A percentile compares a stretch with the other conserved stretches of the same genome.
These are phyloP conservation scores for Boletus eberwhitei DNA, from an alignment of 768 basidiomycete genomes.

Conservation along the genomic window DNA sequence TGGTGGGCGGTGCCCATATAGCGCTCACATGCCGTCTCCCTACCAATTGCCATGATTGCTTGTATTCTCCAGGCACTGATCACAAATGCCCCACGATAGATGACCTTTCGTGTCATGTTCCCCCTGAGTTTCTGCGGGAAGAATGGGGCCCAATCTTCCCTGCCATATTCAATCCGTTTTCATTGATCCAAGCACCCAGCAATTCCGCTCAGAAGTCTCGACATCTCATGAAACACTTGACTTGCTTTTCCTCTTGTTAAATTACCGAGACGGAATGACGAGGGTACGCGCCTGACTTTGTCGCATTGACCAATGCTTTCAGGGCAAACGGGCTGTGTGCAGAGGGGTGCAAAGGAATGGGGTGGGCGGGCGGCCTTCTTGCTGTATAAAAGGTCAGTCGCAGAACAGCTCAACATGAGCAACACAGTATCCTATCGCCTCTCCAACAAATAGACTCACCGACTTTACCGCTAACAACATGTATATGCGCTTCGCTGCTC, in stretches of 20 bases:
- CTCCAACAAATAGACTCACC: no score
- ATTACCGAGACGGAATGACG: not conserved
- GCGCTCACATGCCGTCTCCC: no score
- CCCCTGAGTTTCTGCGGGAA: not conserved
- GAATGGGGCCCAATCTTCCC: not conserved
- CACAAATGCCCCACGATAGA: not conserved
- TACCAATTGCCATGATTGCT: not conserved
- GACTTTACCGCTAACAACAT: no score
- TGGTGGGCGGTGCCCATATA: no score
- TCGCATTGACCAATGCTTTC: not conserved
- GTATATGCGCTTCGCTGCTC: no score
- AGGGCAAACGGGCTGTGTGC: not conserved
- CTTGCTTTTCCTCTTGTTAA: not conserved
- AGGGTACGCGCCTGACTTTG: not conserved
- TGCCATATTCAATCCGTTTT: not conserved
- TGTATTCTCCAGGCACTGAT: not conserved
- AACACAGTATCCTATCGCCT: no score
- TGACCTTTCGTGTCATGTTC: not conserved
- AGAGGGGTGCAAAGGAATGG: not conserved
- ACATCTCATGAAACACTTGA: no score
- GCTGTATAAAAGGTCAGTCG: not conserved
- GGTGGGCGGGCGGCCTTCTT: no score
- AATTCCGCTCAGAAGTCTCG: not conserved
- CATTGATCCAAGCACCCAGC: not conserved
- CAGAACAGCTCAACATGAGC: not conserved